Evolutionary conservation across 306 rosid species (phyloP).

Genomic region (Luffa aegyptiaca): DNA sequence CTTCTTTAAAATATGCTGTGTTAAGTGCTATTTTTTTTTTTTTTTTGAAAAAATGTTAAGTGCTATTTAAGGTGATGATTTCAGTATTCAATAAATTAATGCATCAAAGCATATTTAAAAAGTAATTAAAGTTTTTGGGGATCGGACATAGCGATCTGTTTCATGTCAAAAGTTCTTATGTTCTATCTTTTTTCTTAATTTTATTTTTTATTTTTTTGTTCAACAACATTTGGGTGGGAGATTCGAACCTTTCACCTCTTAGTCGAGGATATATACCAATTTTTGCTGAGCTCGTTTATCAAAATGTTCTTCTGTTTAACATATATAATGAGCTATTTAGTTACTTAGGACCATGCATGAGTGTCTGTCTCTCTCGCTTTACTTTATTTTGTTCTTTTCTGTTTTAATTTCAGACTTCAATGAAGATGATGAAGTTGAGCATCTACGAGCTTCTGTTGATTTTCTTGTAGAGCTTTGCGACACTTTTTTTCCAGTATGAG

Average conservation of each 20-base stretch:
- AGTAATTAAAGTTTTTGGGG: background rate
- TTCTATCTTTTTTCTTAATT: background rate
- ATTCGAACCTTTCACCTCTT: too few relatives aligned
- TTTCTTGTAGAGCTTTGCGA: conserved; percentile 84
- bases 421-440: conserved; percentile 60
- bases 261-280: too few relatives aligned
- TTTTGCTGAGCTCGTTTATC: too few relatives aligned
- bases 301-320: background rate
- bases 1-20: background rate
- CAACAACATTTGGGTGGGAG: too few relatives aligned
- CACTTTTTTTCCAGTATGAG: conserved; percentile 45
- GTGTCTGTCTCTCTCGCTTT: background rate
- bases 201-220: too few relatives aligned
- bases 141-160: background rate
- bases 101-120: background rate
- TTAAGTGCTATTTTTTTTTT: background rate
- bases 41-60: background rate
- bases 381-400: background rate
- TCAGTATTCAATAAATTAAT: background rate
- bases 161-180: background rate
- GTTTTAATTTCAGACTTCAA: conserved; percentile 29
- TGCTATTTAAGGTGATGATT: background rate
- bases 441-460: conserved; percentile 67
- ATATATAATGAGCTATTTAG: background rate
- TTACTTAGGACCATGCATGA: background rate